phyloP scores from a whole-genome alignment of 2,329 filamentous ascomycete genomes.

The Aureobasidium lini region DNA sequence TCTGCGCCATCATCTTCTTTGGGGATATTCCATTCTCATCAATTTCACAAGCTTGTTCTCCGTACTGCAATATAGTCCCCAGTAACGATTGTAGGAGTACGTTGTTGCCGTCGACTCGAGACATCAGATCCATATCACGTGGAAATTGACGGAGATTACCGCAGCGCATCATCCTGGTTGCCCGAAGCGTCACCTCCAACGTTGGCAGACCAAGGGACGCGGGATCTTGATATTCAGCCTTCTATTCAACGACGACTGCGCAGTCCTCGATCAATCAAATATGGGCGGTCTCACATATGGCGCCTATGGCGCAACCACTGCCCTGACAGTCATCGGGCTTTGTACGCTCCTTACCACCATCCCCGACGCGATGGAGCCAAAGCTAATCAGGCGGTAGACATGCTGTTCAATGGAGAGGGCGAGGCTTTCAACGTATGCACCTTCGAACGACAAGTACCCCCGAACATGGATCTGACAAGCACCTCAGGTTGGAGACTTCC shows the following conservation, averaged over 20 bases:
- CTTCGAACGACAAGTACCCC: neutral
- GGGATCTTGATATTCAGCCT: neutral
- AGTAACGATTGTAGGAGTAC: neutral
- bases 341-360: conserved; percentile 23
- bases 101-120: neutral
- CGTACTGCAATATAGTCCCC: too few relatives aligned
- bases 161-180: conserved; percentile 1
- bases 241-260: neutral
- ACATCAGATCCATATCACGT: neutral
- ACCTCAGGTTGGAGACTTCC: conserved; percentile 75
- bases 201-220: neutral
- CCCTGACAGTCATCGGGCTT: conserved; percentile 30
- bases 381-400: conserved; percentile 55
- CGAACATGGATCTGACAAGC: neutral
- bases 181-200: conserved; percentile 8
- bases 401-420: conserved; percentile 96
- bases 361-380: neutral
- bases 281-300: conserved; percentile 31
- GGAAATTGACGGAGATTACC: neutral
- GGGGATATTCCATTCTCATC: too few relatives aligned
- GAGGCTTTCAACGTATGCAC: conserved; percentile 85
- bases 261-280: neutral
- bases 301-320: conserved; percentile 28
- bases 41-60: too few relatives aligned
- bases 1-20: too few relatives aligned